phyloP scores from a whole-genome alignment of 345 rosid species.

The Lepidium sativum region DNA sequence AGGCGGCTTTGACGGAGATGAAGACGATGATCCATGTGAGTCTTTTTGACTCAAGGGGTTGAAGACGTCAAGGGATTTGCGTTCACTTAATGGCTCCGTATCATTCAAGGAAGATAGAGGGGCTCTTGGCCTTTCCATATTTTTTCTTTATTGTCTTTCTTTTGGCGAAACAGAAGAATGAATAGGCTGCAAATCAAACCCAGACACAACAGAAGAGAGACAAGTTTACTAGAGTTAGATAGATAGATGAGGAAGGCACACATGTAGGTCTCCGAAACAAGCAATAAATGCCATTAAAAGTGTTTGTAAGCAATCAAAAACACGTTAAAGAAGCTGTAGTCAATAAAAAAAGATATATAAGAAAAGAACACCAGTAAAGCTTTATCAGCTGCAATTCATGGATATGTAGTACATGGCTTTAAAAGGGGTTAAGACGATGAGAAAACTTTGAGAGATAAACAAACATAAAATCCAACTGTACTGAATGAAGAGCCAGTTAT shows the following conservation, averaged over 20 bases:
- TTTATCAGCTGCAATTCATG: constrained; percentile 25
- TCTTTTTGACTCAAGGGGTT: constrained; percentile 20
- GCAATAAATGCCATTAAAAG: constrained; percentile 19
- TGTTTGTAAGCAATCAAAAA: constrained; percentile 15
- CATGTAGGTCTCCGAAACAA: constrained; percentile 7
- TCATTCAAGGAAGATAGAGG: constrained; percentile 19
- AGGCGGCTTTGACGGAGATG: constrained; percentile 20
- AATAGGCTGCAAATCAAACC: constrained; percentile 10
- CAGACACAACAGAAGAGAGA: constrained; percentile 18
- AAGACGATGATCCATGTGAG: constrained; percentile 15
- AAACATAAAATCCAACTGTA: constrained; percentile 9
- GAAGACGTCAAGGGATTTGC: constrained; percentile 30
- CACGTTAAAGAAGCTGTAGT: constrained; percentile 23
- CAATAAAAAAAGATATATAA: not conserved
- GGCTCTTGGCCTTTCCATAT: constrained; percentile 30
- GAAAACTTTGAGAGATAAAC: not conserved
- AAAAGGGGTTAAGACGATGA: constrained; percentile 20
- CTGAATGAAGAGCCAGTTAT: not conserved
- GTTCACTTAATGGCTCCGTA: constrained; percentile 13
- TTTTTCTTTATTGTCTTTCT: not conserved
- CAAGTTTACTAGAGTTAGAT: constrained; percentile 9
- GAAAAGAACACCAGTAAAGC: constrained; percentile 10
- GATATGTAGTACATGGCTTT: constrained; percentile 13
- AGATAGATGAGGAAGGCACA: constrained; percentile 15
- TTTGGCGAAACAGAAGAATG: constrained; percentile 15